Percentiles rank a stretch among this genome's conserved stretches.
Conservation (phyloP, 169 alveolate species). For the Miamiensis avidus region DNA sequence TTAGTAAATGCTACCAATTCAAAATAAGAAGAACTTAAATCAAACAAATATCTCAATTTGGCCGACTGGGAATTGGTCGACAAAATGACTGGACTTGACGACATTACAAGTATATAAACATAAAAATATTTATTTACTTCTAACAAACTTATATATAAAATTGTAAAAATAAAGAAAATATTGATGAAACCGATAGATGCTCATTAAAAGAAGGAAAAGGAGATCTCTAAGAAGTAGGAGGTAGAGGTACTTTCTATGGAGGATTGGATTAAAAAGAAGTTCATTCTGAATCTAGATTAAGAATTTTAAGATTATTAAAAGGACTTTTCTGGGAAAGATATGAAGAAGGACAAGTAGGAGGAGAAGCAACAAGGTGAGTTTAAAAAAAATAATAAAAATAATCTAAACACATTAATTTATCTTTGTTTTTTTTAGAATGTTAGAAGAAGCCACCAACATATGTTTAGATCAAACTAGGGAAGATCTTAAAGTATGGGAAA, state of each 20-base stretch:
- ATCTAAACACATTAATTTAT: no score
- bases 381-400: no score
- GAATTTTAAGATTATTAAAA: conserved; percentile 35
- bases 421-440: no score
- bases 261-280: conserved; percentile 30
- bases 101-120: neutral
- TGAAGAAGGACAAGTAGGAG: conserved; percentile 42
- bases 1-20: conserved; percentile 25
- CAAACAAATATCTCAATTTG: conserved; percentile 25
- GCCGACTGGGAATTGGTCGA: conserved; percentile 53
- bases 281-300: conserved; percentile 28
- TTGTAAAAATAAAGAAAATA: neutral
- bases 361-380: conserved; percentile 43
- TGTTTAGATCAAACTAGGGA: conserved; percentile 43
- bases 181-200: neutral
- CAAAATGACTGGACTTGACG: conserved; percentile 31
- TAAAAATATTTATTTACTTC: no score
- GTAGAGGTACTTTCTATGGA: conserved; percentile 31
- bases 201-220: neutral
- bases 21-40: conserved; percentile 38
- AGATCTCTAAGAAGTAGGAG: neutral
- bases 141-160: no score
- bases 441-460: conserved; percentile 45
- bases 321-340: conserved; percentile 37
- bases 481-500: conserved; percentile 38